Base-by-base conservation (phyloP, 495 filamentous ascomycete species). In the Cercophora newfieldiana region DNA sequence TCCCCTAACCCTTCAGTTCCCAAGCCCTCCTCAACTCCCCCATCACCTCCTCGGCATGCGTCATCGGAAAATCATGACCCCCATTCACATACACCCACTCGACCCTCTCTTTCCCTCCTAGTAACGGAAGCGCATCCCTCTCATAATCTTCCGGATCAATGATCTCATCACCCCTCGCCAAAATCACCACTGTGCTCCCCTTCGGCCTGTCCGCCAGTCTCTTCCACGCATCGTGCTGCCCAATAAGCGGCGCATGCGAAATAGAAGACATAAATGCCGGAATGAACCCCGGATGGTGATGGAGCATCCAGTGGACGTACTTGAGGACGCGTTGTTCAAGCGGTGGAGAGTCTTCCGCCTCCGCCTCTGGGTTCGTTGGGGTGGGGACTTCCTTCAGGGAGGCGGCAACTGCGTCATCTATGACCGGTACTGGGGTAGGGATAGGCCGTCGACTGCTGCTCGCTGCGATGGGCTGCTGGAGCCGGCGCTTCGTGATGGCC, bases 41-140 rank as follows among this genome's bases (percentile, higher is more conserved):
- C 71, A 83, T 65, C 44, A 78, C 74, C 44, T 81, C 74, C 8
- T 66, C 54, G 3, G 68, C 58, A 50, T 76, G 69, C 21, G 81
- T 81, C 64, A 83, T 80, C 4, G 83, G 82, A 51, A 86, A 86
- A 28, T 83, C 84, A 67, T 86, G 84, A 10, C 72, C 79, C 7
- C 82, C 80, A 24, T 78, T 69, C 6, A 87, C 73, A 10, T 80
- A 63, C 21, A 69, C 74, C 76, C 80, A 82, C 31, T 70, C 70
- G 12, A 83, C 70, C 21, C 76, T 74, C 1, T 78, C 76, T 31
- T 61, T 49, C 49, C 83, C 73, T 63, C 74, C 74, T 51, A 79
- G 21, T 22, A 81, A 68, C 37, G 76, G 77, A 24, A 79, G 70
- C 22, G 76, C 78, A 51, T 79, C 77, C 26, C 64, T 63, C 37